Evolutionary conservation across 2,329 filamentous ascomycete genomes (phyloP).

Genomic region (Colletotrichum sp.): DNA sequence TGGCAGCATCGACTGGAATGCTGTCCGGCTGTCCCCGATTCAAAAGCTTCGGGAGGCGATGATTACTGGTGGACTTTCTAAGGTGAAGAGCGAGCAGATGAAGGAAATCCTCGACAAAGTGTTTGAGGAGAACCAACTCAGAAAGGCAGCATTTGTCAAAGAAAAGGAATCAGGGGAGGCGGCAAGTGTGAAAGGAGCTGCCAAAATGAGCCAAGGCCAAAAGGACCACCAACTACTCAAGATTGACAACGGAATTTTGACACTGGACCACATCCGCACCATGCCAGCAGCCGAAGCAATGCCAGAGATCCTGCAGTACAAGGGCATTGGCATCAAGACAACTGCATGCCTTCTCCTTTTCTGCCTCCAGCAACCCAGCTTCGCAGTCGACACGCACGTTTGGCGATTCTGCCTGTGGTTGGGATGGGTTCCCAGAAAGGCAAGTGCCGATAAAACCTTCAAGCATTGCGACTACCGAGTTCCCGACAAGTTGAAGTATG

Average conservation of each 20-base stretch:
- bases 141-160: slow-evolving; percentile 47
- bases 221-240: slow-evolving; percentile 63
- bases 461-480: slow-evolving; percentile 57
- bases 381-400: slow-evolving; percentile 65
- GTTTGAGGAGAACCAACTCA: slow-evolving; percentile 66
- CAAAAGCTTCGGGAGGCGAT: slow-evolving; percentile 73
- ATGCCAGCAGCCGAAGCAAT: slow-evolving; percentile 53
- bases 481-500: slow-evolving; percentile 58
- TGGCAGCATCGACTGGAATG: slow-evolving; percentile 78
- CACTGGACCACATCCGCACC: slow-evolving; percentile 55
- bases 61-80: slow-evolving; percentile 71
- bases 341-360: slow-evolving; percentile 62
- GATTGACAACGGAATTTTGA: slow-evolving; percentile 62
- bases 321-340: slow-evolving; percentile 62
- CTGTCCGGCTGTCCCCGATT: slow-evolving; percentile 63
- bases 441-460: slow-evolving; percentile 51
- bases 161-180: slow-evolving; percentile 45
- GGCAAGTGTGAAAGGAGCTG: slow-evolving; percentile 46
- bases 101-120: slow-evolving; percentile 77
- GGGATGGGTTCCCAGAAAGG: slow-evolving; percentile 58
- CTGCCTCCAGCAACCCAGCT: slow-evolving; percentile 56
- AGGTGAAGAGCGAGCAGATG: slow-evolving; percentile 74
- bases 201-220: slow-evolving; percentile 45
- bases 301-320: slow-evolving; percentile 52
- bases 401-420: slow-evolving; percentile 57